Percentiles rank a stretch among this genome's conserved stretches.
Conservation (phyloP, 805 yeast species). For the Kregervanrija pseudodelftensis region DNA sequence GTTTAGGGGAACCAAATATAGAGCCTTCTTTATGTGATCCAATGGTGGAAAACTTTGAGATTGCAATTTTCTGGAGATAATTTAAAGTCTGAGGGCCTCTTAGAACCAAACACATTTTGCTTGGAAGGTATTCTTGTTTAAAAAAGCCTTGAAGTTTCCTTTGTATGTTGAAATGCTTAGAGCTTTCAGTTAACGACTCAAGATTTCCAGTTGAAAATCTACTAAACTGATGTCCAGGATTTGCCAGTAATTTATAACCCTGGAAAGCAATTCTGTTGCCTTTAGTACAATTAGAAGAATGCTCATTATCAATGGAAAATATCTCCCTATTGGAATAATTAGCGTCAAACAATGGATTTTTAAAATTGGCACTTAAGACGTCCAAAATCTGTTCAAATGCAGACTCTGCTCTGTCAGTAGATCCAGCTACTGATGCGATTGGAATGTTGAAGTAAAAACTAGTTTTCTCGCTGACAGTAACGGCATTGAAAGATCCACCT, state of each 20-base stretch:
- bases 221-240: constrained; percentile 43
- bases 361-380: constrained; percentile 46
- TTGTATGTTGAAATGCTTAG: constrained; percentile 30
- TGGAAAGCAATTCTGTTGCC: constrained; percentile 47
- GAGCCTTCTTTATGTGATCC: constrained; percentile 1
- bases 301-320: constrained; percentile 61
- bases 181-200: constrained; percentile 36
- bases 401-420: constrained; percentile 17
- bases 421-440: constrained; percentile 13
- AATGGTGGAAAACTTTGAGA: constrained; percentile 34
- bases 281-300: constrained; percentile 41
- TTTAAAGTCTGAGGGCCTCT: constrained; percentile 64
- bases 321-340: constrained; percentile 42
- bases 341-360: constrained; percentile 42
- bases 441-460: constrained; percentile 61
- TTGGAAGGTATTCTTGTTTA: constrained; percentile 34
- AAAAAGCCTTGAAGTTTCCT: constrained; percentile 34
- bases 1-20: background rate
- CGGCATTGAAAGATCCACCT: constrained; percentile 62
- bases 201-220: constrained; percentile 61
- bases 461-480: constrained; percentile 61
- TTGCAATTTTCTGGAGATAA: constrained; percentile 44
- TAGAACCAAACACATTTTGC: constrained; percentile 50
- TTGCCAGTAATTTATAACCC: constrained; percentile 46
- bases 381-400: constrained; percentile 39